These are phyloP conservation scores for Candida lessepsii DNA, from an alignment of 805 yeast species.

Conservation along the genomic window DNA sequence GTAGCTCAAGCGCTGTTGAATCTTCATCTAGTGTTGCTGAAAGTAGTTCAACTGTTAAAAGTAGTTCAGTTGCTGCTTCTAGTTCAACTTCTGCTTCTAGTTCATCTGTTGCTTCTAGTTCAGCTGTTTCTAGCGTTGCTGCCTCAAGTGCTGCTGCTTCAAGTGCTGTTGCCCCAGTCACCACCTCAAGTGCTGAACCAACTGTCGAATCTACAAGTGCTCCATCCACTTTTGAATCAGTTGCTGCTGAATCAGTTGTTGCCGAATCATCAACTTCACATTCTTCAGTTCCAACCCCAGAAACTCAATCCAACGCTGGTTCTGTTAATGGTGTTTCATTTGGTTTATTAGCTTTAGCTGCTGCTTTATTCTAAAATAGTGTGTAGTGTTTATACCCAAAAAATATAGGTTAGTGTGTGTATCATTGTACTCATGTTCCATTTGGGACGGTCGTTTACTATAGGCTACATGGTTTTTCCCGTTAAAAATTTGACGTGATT, in stretches of 20 bases:
- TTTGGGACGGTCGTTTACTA: too few species aligned
- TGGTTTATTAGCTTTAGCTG: slow-evolving; percentile 43
- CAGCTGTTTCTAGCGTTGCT: slow-evolving; percentile 9
- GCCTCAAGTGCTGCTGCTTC: slow-evolving; percentile 14
- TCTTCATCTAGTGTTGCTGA: slow-evolving; percentile 25
- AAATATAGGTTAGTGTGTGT: slow-evolving; percentile 5
- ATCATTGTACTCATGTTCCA: too few species aligned
- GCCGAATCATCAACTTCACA: too few species aligned
- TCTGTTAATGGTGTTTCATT: slow-evolving; percentile 28
- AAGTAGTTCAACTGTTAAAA: slow-evolving; percentile 19
- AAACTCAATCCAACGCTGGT: slow-evolving; percentile 27
- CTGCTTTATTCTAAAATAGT: slow-evolving; percentile 28
- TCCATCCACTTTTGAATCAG: slow-evolving; percentile 17
- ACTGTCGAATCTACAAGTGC: slow-evolving; percentile 13
- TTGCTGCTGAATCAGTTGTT: slow-evolving; percentile 7
- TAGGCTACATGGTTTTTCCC: too few species aligned
- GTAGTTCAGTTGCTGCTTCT: slow-evolving; percentile 17
- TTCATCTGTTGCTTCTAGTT: slow-evolving; percentile 14
- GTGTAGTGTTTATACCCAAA: slow-evolving; percentile 8
- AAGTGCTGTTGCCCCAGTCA: background rate
- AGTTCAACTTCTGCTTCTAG: slow-evolving; percentile 18
- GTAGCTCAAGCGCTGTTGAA: slow-evolving; percentile 30
- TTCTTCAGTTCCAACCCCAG: slow-evolving; percentile 22
- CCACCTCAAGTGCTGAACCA: slow-evolving; percentile 8
- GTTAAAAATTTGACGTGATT: too few species aligned